A percentile compares a stretch with the other conserved stretches of the same genome.
Conservation (phyloP, 768 basidiomycete species). For the Calvatia gigantea region DNA sequence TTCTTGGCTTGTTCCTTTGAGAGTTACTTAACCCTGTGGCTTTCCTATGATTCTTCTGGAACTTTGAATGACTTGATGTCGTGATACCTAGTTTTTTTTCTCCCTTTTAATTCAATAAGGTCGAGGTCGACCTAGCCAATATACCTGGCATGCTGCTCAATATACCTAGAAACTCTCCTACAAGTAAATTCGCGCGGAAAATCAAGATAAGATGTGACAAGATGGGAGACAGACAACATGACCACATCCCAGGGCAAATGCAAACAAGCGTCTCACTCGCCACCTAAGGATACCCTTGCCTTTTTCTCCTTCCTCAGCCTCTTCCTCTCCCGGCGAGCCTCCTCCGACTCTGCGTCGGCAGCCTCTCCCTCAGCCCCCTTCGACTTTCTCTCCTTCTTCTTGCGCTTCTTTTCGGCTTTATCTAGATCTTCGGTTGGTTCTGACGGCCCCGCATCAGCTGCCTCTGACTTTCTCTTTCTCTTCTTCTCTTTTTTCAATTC, state of each 20-base stretch:
- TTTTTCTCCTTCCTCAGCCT: constrained; percentile 70
- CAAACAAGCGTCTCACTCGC: constrained; percentile 23
- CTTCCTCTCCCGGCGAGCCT: constrained; percentile 59
- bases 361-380: constrained; percentile 41
- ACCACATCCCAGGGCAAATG: background rate
- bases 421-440: constrained; percentile 40
- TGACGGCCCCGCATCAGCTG: constrained; percentile 36
- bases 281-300: constrained; percentile 40
- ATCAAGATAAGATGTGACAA: background rate
- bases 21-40: constrained; percentile 11
- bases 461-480: constrained; percentile 76
- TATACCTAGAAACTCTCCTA: background rate
- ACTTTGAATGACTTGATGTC: constrained; percentile 19
- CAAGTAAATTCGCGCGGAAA: background rate
- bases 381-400: constrained; percentile 60
- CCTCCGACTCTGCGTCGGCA: constrained; percentile 54
- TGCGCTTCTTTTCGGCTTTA: constrained; percentile 53
- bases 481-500: constrained; percentile 71
- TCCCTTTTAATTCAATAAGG: background rate
- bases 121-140: constrained; percentile 8
- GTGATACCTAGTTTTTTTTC: background rate
- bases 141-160: constrained; percentile 3
- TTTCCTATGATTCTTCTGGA: constrained; percentile 22
- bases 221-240: background rate
- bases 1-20: constrained; percentile 33